Percentiles rank a stretch among this genome's conserved stretches.
These are phyloP conservation scores for Ceratorhiza oryzae-sativae DNA, from an alignment of 1,284 basidiomycete species.

Conservation along the genomic window DNA sequence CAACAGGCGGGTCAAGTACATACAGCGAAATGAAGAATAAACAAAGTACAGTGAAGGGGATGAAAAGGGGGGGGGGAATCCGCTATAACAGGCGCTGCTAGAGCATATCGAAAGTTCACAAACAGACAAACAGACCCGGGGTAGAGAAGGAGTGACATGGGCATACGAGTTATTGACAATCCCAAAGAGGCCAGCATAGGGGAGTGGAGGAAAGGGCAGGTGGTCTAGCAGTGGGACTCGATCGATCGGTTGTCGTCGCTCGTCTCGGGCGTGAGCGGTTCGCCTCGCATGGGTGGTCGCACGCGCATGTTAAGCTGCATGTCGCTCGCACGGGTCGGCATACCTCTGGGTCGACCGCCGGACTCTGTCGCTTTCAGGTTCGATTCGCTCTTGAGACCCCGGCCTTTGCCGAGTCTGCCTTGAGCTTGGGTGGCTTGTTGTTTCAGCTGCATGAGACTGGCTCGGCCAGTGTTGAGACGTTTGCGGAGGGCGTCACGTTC, in stretches of 20 bases:
- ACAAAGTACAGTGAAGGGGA: neutral
- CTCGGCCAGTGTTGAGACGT: conserved; percentile 14
- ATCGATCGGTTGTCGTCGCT: conserved; percentile 31
- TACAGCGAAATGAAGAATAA: neutral
- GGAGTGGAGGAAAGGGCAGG: neutral
- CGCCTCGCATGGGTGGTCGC: conserved; percentile 16
- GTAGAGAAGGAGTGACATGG: conserved; percentile 1
- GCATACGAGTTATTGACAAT: neutral
- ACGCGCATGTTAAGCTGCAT: conserved; percentile 24
- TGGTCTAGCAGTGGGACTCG: neutral
- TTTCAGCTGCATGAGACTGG: conserved; percentile 29
- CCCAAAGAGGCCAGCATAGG: neutral
- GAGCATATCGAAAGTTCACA: neutral
- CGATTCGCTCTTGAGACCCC: conserved; percentile 32
- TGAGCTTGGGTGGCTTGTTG: conserved; percentile 28
- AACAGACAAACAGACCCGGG: neutral
- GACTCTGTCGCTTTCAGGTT: neutral
- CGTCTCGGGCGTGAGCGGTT: conserved; percentile 36
- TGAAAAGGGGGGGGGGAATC: neutral
- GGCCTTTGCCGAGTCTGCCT: conserved; percentile 1
- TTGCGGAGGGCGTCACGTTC: conserved; percentile 27
- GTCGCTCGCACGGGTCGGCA: conserved; percentile 2
- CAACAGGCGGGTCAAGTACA: neutral
- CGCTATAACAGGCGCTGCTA: conserved; percentile 7
- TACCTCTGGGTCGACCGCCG: neutral